These are phyloP conservation scores for Persicaria maculosa DNA, from an alignment of 148 eudicot genomes.

Conservation along the genomic window DNA sequence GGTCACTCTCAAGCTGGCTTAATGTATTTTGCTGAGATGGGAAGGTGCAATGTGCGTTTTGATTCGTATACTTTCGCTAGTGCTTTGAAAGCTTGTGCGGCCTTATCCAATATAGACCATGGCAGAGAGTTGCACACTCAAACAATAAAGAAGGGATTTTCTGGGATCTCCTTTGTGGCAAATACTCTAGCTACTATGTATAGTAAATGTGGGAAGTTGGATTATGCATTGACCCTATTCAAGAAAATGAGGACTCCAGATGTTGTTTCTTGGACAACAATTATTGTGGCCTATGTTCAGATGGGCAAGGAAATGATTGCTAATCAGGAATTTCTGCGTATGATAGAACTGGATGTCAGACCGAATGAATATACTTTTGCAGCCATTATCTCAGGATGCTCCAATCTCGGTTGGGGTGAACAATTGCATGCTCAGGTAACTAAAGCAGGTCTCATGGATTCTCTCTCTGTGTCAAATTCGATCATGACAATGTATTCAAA, in stretches of 20 bases:
- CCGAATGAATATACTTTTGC: conserved; percentile 86
- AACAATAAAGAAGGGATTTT: conserved; percentile 57
- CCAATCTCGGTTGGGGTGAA: conserved; percentile 51
- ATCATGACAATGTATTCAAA: conserved; percentile 68
- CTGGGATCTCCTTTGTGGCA: conserved; percentile 44
- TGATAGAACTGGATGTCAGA: conserved; percentile 46
- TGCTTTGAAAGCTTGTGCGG: conserved; percentile 90
- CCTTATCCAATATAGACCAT: conserved; percentile 34
- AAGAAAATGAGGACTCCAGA: conserved; percentile 56
- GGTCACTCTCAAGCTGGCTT: conserved; percentile 56
- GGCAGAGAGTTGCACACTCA: conserved; percentile 78
- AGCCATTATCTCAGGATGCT: conserved; percentile 58
- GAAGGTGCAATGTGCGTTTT: conserved; percentile 37
- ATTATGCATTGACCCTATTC: conserved; percentile 63
- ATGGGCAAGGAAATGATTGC: conserved; percentile 51
- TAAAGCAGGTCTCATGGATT: conserved; percentile 33
- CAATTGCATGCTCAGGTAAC: conserved; percentile 67
- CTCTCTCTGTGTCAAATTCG: conserved; percentile 80
- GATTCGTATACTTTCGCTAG: conserved; percentile 70
- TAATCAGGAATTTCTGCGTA: conserved; percentile 40
- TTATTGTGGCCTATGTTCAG: conserved; percentile 63
- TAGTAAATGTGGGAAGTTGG: conserved; percentile 70
- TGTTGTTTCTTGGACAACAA: conserved; percentile 84
- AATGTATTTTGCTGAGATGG: conserved; percentile 61
- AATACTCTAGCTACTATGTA: conserved; percentile 84